These are phyloP conservation scores for Starmerella bombi DNA, from an alignment of 805 yeast genomes.

Conservation along the genomic window DNA sequence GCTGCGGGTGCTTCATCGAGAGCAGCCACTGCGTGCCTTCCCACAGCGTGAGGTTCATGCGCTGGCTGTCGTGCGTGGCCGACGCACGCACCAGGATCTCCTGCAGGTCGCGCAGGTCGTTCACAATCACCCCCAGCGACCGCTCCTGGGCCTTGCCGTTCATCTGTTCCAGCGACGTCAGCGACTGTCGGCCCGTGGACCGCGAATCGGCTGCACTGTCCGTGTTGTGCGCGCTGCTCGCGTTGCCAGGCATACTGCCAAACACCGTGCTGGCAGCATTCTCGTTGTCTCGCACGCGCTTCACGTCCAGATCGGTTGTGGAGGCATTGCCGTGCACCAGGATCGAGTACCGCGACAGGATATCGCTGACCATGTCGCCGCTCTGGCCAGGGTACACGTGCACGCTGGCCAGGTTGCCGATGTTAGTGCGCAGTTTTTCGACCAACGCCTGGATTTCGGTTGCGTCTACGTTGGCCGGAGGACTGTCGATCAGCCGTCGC, in stretches of 20 bases:
- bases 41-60: conserved; percentile 21
- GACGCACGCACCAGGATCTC: conserved; percentile 14
- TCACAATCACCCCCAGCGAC: conserved; percentile 12
- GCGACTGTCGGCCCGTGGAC: background rate
- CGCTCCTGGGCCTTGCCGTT: background rate
- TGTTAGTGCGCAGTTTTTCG: conserved; percentile 28
- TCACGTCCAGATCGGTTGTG: background rate
- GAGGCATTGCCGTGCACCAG: background rate
- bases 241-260: background rate
- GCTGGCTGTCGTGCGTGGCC: conserved; percentile 1
- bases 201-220: background rate
- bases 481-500: conserved; percentile 17
- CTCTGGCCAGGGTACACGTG: conserved; percentile 78
- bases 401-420: conserved; percentile 61
- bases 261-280: background rate
- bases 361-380: conserved; percentile 63
- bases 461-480: conserved; percentile 5
- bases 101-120: conserved; percentile 21
- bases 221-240: background rate
- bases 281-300: background rate
- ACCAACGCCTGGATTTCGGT: conserved; percentile 6
- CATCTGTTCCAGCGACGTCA: background rate
- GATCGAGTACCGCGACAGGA: conserved; percentile 28
- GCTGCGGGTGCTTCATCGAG: conserved; percentile 15
- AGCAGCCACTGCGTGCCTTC: conserved; percentile 25